Evolutionary conservation across 805 yeast species (phyloP).

Genomic region (Blastobotrys peoriensis): DNA sequence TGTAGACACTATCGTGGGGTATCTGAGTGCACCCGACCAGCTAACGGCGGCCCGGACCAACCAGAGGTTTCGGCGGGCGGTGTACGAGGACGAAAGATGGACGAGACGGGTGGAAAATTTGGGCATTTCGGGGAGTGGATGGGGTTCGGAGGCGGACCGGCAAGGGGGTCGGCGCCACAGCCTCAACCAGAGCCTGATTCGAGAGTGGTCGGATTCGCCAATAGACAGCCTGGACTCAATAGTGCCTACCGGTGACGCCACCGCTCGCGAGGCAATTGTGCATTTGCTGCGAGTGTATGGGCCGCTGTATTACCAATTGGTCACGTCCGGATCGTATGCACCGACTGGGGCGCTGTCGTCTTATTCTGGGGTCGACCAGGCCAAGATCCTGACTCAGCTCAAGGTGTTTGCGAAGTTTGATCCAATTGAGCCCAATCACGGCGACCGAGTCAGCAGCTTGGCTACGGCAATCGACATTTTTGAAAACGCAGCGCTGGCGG

Average conservation of each 20-base stretch:
- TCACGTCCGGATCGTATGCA: constrained; percentile 33
- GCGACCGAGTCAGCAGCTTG: constrained; percentile 36
- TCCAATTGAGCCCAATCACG: constrained; percentile 28
- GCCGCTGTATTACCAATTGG: constrained; percentile 43
- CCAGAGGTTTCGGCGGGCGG: constrained; percentile 35
- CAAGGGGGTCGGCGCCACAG: no score
- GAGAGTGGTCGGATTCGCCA: constrained; percentile 3
- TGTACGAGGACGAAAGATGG: constrained; percentile 31
- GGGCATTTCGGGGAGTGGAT: neutral
- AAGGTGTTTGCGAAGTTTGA: constrained; percentile 35
- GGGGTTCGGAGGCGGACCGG: neutral
- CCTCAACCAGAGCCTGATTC: neutral
- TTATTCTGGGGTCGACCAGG: constrained; percentile 48
- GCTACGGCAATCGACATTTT: constrained; percentile 59
- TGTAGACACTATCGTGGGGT: constrained; percentile 7
- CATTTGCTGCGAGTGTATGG: constrained; percentile 27
- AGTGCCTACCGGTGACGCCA: constrained; percentile 3
- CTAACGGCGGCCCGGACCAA: constrained; percentile 36
- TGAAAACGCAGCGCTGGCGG: constrained; percentile 62
- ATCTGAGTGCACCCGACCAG: constrained; percentile 29
- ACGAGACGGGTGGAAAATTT: constrained; percentile 9
- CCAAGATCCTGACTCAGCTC: constrained; percentile 39
- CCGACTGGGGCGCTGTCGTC: constrained; percentile 20
- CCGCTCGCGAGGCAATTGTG: constrained; percentile 14
- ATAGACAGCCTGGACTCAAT: constrained; percentile 15